Percentiles rank a stretch among this genome's conserved stretches.
Conservation (phyloP, 192 early-diverging fungal genomes). For the Coemansia sp. region DNA sequence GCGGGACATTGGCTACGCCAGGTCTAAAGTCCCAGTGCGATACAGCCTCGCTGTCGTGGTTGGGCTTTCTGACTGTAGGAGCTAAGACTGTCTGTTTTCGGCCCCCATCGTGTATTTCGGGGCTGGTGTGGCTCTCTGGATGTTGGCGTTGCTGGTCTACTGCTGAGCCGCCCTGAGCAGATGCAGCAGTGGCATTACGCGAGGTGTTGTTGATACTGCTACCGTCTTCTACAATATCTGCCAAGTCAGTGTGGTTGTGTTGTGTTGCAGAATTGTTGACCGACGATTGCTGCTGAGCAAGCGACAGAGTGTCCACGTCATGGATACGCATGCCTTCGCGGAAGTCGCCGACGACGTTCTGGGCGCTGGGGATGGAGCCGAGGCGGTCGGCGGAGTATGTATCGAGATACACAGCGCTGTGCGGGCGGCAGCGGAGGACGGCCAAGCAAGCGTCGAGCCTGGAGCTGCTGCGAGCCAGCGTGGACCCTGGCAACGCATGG, state of each 20-base stretch:
- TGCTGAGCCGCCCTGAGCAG: background rate
- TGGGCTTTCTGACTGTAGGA: background rate
- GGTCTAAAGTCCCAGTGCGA: background rate
- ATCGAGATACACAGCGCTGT: constrained; percentile 5
- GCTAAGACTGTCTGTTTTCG: background rate
- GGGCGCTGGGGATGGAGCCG: constrained; percentile 17
- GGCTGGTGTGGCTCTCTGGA: background rate
- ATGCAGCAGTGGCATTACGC: background rate
- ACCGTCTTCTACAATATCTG: background rate
- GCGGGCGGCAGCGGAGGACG: constrained; percentile 32
- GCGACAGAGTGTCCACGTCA: constrained; percentile 1
- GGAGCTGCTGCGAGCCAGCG: constrained; percentile 3
- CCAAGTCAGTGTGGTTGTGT: background rate
- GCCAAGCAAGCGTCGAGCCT: constrained; percentile 36
- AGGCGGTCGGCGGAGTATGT: constrained; percentile 21
- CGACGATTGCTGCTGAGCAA: background rate
- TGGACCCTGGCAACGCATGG: background rate
- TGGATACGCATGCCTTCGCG: constrained; percentile 36
- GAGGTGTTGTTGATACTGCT: background rate
- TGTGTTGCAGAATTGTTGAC: background rate
- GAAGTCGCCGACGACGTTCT: constrained; percentile 38
- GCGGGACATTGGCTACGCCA: background rate
- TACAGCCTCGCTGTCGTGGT: background rate
- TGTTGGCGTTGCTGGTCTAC: background rate
- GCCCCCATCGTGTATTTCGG: too few relatives aligned